Evolutionary conservation across 805 yeast genomes (phyloP).

Genomic region (Teunomyces kruisii): DNA sequence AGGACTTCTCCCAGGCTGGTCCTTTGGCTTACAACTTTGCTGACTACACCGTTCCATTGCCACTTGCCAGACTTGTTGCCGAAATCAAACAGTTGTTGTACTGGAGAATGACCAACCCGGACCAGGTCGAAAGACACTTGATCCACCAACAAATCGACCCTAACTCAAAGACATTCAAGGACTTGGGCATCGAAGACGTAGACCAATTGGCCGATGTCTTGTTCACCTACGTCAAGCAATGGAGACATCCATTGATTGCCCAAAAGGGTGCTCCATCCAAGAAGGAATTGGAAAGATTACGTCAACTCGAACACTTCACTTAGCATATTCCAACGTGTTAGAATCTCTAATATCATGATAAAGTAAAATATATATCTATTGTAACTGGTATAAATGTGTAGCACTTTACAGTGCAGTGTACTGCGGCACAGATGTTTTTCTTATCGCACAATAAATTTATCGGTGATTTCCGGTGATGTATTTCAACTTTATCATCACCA

Average conservation of each 20-base stretch:
- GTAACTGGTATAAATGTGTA: background rate
- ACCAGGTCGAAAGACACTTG: slow-evolving; percentile 71
- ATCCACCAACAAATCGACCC: slow-evolving; percentile 65
- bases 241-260: slow-evolving; percentile 51
- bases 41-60: slow-evolving; percentile 45
- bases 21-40: slow-evolving; percentile 44
- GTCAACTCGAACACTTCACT: slow-evolving; percentile 46
- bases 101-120: slow-evolving; percentile 60
- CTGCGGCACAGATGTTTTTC: background rate
- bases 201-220: slow-evolving; percentile 44
- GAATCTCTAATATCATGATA: background rate
- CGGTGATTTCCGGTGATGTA: slow-evolving; percentile 1
- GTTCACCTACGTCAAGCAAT: slow-evolving; percentile 46
- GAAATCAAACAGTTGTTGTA: slow-evolving; percentile 40
- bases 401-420: too few species aligned
- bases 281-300: slow-evolving; percentile 42
- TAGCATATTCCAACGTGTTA: slow-evolving; percentile 9
- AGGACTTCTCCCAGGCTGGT: slow-evolving; percentile 45
- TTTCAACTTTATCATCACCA: background rate
- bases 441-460: background rate
- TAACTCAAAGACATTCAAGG: slow-evolving; percentile 61
- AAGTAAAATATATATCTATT: background rate
- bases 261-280: slow-evolving; percentile 43
- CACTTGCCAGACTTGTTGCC: slow-evolving; percentile 46
- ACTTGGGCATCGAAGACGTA: slow-evolving; percentile 58